Evolutionary conservation across 2,329 filamentous ascomycete species (phyloP).

Genomic region (Emydomyces testavorans): DNA sequence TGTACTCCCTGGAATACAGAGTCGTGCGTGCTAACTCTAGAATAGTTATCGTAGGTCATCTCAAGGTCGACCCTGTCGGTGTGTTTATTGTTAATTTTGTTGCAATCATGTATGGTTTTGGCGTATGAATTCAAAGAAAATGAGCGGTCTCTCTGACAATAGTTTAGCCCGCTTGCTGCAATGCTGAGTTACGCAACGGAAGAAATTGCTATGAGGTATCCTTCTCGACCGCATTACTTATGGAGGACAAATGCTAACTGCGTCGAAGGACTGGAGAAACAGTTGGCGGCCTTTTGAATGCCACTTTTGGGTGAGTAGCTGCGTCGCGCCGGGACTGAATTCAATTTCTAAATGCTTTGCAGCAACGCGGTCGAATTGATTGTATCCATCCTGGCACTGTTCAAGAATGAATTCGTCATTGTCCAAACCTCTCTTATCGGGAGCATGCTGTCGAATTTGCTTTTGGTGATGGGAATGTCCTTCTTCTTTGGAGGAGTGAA

Average conservation of each 20-base stretch:
- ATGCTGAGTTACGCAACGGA: conserved; percentile 83
- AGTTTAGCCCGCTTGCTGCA: conserved; percentile 56
- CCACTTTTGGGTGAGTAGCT: conserved; percentile 56
- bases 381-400: conserved; percentile 72
- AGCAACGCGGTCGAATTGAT: conserved; percentile 82
- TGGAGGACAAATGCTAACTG: background rate
- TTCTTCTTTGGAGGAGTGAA: conserved; percentile 80
- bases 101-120: conserved; percentile 53
- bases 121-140: background rate
- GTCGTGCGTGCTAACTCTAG: background rate
- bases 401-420: conserved; percentile 63
- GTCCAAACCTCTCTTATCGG: conserved; percentile 89
- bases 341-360: conserved; percentile 3
- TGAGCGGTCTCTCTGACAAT: background rate
- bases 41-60: conserved; percentile 55
- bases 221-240: too few species aligned
- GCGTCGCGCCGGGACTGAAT: background rate
- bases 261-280: conserved; percentile 57
- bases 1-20: background rate
- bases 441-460: conserved; percentile 79
- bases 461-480: conserved; percentile 81
- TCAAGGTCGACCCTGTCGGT: conserved; percentile 46
- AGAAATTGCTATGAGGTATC: conserved; percentile 52
- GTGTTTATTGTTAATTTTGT: conserved; percentile 88
- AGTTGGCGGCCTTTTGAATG: conserved; percentile 77